These are phyloP conservation scores for Lipomyces sp. DNA, from an alignment of 805 yeast species.

Conservation along the genomic window DNA sequence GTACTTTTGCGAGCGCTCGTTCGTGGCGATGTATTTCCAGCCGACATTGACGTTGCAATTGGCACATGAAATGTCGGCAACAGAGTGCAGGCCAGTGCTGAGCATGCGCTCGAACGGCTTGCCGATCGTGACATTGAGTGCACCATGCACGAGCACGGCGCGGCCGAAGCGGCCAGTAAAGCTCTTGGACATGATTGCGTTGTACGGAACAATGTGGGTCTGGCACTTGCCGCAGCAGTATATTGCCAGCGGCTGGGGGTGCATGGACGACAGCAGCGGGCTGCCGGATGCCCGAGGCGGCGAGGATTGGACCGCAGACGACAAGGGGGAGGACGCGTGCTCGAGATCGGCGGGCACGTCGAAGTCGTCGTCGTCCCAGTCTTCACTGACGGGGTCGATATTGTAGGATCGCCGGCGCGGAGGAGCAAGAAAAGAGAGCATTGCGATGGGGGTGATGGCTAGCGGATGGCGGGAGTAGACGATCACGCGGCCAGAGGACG, in stretches of 20 bases:
- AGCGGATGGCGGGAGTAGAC: too few species aligned
- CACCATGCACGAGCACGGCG: slow-evolving; percentile 21
- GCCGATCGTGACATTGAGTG: slow-evolving; percentile 9
- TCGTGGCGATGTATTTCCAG: slow-evolving; percentile 57
- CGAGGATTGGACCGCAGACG: background rate
- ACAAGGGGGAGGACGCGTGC: background rate
- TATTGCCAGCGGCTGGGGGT: slow-evolving; percentile 10
- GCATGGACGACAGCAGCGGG: slow-evolving; percentile 7
- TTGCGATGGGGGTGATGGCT: background rate
- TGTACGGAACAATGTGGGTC: slow-evolving; percentile 12
- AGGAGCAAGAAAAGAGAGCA: slow-evolving; percentile 3
- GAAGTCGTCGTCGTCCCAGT: background rate
- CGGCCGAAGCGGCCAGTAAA: slow-evolving; percentile 23
- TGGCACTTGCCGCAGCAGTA: slow-evolving; percentile 19
- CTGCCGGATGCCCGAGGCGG: background rate
- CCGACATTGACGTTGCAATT: slow-evolving; percentile 54
- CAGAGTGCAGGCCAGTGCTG: slow-evolving; percentile 56
- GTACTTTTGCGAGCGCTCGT: slow-evolving; percentile 46
- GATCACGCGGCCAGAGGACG: background rate
- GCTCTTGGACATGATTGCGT: slow-evolving; percentile 16
- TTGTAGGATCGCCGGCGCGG: background rate
- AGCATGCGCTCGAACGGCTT: slow-evolving; percentile 33
- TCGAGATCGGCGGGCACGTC: too few species aligned
- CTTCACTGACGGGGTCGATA: background rate
- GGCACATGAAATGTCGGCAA: slow-evolving; percentile 53